Base-by-base conservation (phyloP, 2,329 filamentous ascomycete genomes). In the Orbilia quercus region DNA sequence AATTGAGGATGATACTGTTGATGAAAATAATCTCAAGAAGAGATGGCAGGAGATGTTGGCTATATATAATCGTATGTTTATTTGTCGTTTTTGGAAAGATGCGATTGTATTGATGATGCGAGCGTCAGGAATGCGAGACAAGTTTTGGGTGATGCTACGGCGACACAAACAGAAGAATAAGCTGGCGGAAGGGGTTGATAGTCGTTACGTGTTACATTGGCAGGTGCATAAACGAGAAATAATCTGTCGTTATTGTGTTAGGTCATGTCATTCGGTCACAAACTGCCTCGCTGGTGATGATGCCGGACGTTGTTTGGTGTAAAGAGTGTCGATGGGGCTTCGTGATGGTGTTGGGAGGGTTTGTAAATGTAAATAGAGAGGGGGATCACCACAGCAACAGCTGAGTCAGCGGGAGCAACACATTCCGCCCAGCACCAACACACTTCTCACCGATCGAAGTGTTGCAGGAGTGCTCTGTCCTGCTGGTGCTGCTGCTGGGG, bases 321-420 rank as follows among this genome's bases (percentile, higher is more conserved):
- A 28, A 36, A 45, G 45, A 48, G 28, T 44, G 28, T 28, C 9
- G 44, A 44, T 58, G 38, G 18, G 12, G 53, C 44, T 31, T 48
- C 12, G 28, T 3, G 12, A 14, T 42, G 60, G 53, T 18, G 42
- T 60, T 47, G 40, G 1, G n/a, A n/a, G n/a, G 25, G 18, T 20
- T 22, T 7, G 57, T 50, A 48, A 48, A 48, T 28, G 38, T 31
- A 44, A 48, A 60, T 44, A 57, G 48, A 53, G 9, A 7, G 31
- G 28, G 20, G 9, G 7, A 38, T 67, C 63, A 67, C 63, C 63
- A 47, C 53, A 59, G 63, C 63, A 67, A 67, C 63, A 31, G 23
- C 45, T 53, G 31, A 53, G 42, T 63, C 28, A 31, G 28, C 28
- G 9, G 28, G 20, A 53, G 58, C 58, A 63, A 63, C 45, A 42